These are phyloP conservation scores for Graphilbum ipis-grandicollis DNA, from an alignment of 2,329 filamentous ascomycete genomes.

Conservation along the genomic window DNA sequence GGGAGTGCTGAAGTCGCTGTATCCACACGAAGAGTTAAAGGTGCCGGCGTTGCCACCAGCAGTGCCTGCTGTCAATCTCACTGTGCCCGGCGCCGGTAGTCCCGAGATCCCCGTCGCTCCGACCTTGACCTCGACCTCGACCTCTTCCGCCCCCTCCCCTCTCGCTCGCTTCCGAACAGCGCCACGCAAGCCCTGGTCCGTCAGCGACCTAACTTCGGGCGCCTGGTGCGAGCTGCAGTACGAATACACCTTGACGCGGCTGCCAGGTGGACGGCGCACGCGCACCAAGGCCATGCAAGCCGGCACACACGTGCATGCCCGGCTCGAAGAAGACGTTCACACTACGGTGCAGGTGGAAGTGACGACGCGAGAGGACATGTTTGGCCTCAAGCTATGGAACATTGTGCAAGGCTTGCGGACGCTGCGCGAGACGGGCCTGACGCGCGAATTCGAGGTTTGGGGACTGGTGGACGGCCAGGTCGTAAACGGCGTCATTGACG, in stretches of 20 bases:
- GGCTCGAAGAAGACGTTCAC: constrained; percentile 73
- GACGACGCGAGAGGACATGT: constrained; percentile 59
- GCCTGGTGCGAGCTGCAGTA: constrained; percentile 96
- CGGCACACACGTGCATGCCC: constrained; percentile 64
- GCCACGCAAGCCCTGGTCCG: constrained; percentile 64
- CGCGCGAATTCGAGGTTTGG: constrained; percentile 70
- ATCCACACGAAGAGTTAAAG: too few relatives aligned
- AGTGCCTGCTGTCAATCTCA: too few relatives aligned
- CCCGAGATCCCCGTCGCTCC: background rate
- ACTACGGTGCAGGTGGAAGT: constrained; percentile 57
- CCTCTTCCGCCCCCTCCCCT: constrained; percentile 29
- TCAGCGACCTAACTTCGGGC: constrained; percentile 74
- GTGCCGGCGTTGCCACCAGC: background rate
- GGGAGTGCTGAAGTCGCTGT: constrained; percentile 10
- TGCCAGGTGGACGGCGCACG: constrained; percentile 53
- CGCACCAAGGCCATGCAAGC: constrained; percentile 69
- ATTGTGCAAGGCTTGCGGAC: constrained; percentile 70
- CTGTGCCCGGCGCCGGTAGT: too few relatives aligned
- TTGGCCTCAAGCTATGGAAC: constrained; percentile 79
- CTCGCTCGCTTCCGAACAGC: constrained; percentile 62
- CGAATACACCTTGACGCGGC: constrained; percentile 65
- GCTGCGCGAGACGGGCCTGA: constrained; percentile 51
- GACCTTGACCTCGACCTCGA: background rate
- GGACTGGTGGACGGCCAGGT: constrained; percentile 58
- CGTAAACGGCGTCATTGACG: constrained; percentile 80